Conservation (phyloP, 495 filamentous ascomycete species). For the Penicillium angulare region DNA sequence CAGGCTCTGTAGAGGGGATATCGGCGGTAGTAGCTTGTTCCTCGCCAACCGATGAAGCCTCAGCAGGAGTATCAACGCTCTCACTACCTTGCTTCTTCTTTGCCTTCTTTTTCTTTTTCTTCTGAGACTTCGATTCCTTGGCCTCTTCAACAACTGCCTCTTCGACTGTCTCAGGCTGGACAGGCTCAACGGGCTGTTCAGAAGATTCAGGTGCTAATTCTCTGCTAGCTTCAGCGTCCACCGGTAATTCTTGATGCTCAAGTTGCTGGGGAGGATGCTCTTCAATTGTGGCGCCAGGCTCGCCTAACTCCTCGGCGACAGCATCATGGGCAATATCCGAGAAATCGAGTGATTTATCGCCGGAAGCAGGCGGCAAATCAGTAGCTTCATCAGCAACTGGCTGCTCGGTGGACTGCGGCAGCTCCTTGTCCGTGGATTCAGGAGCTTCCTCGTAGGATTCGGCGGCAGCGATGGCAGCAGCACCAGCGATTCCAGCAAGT, state of each 20-base stretch:
- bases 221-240: slow-evolving; percentile 7
- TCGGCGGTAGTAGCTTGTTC: background rate
- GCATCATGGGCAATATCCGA: slow-evolving; percentile 28
- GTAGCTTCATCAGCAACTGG: background rate
- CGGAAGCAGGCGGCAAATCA: background rate
- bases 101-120: slow-evolving; percentile 40
- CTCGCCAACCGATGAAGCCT: slow-evolving; percentile 1
- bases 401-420: background rate
- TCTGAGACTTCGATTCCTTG: slow-evolving; percentile 25
- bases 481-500: slow-evolving; percentile 27
- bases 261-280: slow-evolving; percentile 4
- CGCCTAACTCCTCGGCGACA: slow-evolving; percentile 12
- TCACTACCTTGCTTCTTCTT: slow-evolving; percentile 29
- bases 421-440: background rate
- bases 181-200: slow-evolving; percentile 8
- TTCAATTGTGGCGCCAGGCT: slow-evolving; percentile 19
- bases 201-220: slow-evolving; percentile 7
- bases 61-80: slow-evolving; percentile 18
- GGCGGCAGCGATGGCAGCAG: slow-evolving; percentile 27
- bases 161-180: slow-evolving; percentile 5
- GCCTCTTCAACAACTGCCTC: slow-evolving; percentile 15
- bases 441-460: slow-evolving; percentile 5
- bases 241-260: background rate
- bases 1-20: slow-evolving; percentile 4
- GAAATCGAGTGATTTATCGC: slow-evolving; percentile 12